Evolutionary conservation across 2,329 filamentous ascomycete species (phyloP).

Genomic region (Aspergillus novofumigatus): DNA sequence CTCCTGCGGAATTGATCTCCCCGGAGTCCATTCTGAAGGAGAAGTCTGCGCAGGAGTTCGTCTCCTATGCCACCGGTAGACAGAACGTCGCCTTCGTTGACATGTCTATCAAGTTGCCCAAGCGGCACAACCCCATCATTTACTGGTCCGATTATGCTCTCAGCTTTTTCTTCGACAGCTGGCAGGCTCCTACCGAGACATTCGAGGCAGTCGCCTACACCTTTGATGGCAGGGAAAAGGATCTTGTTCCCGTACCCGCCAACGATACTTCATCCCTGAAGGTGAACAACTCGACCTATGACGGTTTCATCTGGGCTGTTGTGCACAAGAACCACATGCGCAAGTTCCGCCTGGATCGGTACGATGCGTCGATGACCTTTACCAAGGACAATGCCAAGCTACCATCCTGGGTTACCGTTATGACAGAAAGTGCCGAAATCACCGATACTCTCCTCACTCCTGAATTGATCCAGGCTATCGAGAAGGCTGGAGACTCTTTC

Average conservation of each 20-base stretch:
- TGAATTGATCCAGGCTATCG: conserved; percentile 78
- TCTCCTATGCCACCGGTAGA: conserved; percentile 82
- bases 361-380: conserved; percentile 86
- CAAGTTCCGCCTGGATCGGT: conserved; percentile 82
- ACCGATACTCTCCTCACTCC: conserved; percentile 81
- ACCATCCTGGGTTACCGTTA: conserved; percentile 83
- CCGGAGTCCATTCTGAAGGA: conserved; percentile 69
- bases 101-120: conserved; percentile 73
- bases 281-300: conserved; percentile 61
- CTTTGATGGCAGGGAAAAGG: conserved; percentile 86
- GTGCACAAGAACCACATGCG: conserved; percentile 96
- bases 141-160: conserved; percentile 63
- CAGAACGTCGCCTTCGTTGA: conserved; percentile 92
- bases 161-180: conserved; percentile 75
- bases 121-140: conserved; percentile 78
- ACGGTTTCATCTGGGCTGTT: conserved; percentile 90
- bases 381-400: conserved; percentile 93
- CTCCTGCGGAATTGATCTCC: conserved; percentile 39
- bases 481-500: conserved; percentile 71
- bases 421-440: conserved; percentile 95
- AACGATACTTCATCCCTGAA: conserved; percentile 56
- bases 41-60: conserved; percentile 80
- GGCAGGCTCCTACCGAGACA: conserved; percentile 64
- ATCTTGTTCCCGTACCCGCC: conserved; percentile 64
- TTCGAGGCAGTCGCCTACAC: conserved; percentile 76